Conservation (phyloP, 352 stramenopile genomes). For the Phytopythium aichiense region DNA sequence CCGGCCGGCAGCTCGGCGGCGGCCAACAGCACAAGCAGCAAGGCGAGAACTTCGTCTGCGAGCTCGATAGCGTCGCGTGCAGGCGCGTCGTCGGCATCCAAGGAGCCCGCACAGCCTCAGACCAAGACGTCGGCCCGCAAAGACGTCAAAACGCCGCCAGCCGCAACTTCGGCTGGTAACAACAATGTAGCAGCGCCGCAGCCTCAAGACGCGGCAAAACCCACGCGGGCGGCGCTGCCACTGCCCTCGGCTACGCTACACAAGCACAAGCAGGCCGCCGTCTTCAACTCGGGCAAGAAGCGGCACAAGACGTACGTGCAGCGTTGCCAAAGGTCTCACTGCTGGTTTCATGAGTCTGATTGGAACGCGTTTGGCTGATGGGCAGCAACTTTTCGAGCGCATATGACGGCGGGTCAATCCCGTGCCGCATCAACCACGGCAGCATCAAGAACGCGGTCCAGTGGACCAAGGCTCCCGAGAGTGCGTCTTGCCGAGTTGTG, state of each 20-base stretch:
- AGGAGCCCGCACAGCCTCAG: slow-evolving; percentile 1
- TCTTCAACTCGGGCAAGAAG: slow-evolving; percentile 67
- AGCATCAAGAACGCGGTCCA: slow-evolving; percentile 71
- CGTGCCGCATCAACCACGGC: slow-evolving; percentile 77
- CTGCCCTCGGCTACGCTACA: slow-evolving; percentile 53
- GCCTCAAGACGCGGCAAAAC: slow-evolving; percentile 10
- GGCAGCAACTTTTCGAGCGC: slow-evolving; percentile 62
- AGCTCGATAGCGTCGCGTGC: background rate
- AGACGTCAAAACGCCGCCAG: slow-evolving; percentile 15
- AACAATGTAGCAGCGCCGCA: slow-evolving; percentile 1
- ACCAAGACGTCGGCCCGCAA: slow-evolving; percentile 7
- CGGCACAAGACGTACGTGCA: slow-evolving; percentile 67
- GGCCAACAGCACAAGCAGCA: background rate
- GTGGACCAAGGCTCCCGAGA: slow-evolving; percentile 63
- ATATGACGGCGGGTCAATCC: slow-evolving; percentile 65
- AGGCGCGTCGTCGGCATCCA: background rate
- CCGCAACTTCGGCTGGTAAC: background rate
- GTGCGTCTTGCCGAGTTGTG: slow-evolving; percentile 15
- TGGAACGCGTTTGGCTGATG: background rate
- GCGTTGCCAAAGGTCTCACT: background rate
- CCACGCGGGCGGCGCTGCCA: slow-evolving; percentile 15
- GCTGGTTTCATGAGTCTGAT: background rate
- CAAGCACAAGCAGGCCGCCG: slow-evolving; percentile 73
- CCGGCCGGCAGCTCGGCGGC: background rate
- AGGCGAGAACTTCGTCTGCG: background rate